Evolutionary conservation across 2,329 filamentous ascomycete species (phyloP).

Genomic region (Colletotrichum nymphaeae): DNA sequence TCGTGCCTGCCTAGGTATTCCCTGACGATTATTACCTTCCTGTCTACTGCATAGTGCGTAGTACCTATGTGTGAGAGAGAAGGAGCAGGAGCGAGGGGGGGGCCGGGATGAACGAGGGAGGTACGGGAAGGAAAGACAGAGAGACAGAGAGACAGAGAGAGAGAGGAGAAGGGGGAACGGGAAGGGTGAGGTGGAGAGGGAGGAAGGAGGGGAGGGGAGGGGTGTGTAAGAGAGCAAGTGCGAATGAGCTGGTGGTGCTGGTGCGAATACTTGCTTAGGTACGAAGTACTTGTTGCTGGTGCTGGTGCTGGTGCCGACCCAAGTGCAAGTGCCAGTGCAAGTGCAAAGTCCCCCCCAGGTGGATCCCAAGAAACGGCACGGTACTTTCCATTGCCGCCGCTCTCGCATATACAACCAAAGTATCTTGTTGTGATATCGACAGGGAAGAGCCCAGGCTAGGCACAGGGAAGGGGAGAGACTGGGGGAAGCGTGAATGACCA

Average conservation of each 20-base stretch:
- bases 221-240: background rate
- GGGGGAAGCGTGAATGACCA: background rate
- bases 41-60: background rate
- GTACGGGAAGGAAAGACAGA: too few relatives aligned
- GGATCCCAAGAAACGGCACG: background rate
- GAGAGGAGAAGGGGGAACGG: background rate
- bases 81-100: background rate
- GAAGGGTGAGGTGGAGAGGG: background rate
- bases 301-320: background rate
- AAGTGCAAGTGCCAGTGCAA: background rate
- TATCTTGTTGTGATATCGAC: background rate
- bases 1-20: too few relatives aligned
- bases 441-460: slow-evolving; percentile 26
- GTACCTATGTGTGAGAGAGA: background rate
- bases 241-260: background rate
- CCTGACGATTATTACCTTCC: too few relatives aligned
- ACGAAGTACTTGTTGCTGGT: background rate
- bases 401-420: background rate
- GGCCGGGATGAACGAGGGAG: background rate
- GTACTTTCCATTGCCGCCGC: background rate
- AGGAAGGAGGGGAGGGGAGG: background rate
- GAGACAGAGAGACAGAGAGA: slow-evolving; percentile 4
- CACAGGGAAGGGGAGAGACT: background rate
- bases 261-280: background rate
- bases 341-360: background rate